Conservation (phyloP, 1,284 basidiomycete genomes). For the Ceratobasidium sp. region DNA sequence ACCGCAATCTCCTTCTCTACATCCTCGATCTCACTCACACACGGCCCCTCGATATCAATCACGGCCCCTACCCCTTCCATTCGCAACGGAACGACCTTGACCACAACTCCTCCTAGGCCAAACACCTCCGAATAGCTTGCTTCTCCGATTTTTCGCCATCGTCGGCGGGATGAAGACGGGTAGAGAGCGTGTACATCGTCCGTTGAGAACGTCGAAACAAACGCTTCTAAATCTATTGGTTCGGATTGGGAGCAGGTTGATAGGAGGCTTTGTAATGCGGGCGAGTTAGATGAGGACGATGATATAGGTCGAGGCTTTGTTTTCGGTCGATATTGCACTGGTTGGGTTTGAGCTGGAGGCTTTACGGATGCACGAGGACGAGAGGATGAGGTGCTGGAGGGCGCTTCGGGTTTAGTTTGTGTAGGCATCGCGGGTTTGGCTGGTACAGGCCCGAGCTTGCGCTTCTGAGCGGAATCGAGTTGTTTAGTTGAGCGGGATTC, state of each 20-base stretch:
- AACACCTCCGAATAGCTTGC: conserved; percentile 99
- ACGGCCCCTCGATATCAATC: conserved; percentile 67
- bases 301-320: neutral
- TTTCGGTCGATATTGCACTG: conserved; percentile 14
- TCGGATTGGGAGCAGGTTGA: conserved; percentile 41
- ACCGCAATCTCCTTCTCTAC: conserved; percentile 91
- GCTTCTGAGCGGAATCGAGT: neutral
- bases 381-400: neutral
- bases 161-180: conserved; percentile 60
- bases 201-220: conserved; percentile 81
- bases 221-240: conserved; percentile 75
- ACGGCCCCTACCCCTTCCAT: conserved; percentile 60
- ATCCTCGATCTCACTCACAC: conserved; percentile 78
- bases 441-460: neutral
- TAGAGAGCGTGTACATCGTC: conserved; percentile 62
- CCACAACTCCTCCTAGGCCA: conserved; percentile 83
- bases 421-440: neutral
- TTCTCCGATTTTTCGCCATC: conserved; percentile 87
- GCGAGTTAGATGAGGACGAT: neutral
- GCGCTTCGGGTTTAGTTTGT: conserved; percentile 4
- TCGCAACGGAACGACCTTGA: conserved; percentile 87
- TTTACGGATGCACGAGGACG: neutral
- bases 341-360: neutral
- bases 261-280: conserved; percentile 5
- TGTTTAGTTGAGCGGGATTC: neutral